Percentiles rank a stretch among this genome's conserved stretches.
These are phyloP conservation scores for Scorias spongiosa DNA, from an alignment of 2,329 filamentous ascomycete species.

Conservation along the genomic window DNA sequence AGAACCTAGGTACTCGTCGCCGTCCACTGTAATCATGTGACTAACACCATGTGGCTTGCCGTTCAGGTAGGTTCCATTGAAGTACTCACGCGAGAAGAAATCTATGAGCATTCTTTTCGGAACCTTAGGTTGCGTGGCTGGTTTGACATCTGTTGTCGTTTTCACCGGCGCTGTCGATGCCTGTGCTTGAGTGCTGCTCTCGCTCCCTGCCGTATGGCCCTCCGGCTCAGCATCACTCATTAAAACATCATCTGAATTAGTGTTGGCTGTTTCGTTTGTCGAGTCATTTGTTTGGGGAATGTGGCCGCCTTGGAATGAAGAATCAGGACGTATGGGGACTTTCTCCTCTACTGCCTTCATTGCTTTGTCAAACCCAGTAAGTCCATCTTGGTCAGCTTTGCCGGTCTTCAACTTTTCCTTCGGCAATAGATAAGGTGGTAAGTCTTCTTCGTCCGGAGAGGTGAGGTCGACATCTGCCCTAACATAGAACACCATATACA, in stretches of 20 bases:
- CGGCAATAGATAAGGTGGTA: background rate
- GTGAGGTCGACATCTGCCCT: conserved; percentile 33
- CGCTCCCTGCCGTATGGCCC: background rate
- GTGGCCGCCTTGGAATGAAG: background rate
- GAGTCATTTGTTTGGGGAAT: background rate
- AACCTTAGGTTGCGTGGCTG: conserved; percentile 1
- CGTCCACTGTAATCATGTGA: conserved; percentile 36
- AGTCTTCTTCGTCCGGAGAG: conserved; percentile 10
- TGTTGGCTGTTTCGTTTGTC: background rate
- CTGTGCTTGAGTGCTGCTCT: background rate
- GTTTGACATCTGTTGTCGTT: conserved; percentile 28
- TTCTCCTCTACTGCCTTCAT: background rate
- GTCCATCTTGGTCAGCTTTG: background rate
- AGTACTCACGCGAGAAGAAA: conserved; percentile 41
- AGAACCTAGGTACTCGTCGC: conserved; percentile 40
- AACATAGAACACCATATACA: conserved; percentile 42
- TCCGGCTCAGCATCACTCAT: conserved; percentile 15
- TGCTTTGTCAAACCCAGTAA: background rate
- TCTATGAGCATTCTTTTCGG: conserved; percentile 29
- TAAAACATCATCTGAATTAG: conserved; percentile 13
- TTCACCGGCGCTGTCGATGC: conserved; percentile 19
- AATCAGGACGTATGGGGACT: background rate
- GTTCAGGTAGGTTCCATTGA: conserved; percentile 36
- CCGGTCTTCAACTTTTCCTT: background rate
- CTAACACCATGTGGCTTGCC: conserved; percentile 39